Evolutionary conservation across 768 basidiomycete species (phyloP).

Genomic region (Dioszegia hungarica): DNA sequence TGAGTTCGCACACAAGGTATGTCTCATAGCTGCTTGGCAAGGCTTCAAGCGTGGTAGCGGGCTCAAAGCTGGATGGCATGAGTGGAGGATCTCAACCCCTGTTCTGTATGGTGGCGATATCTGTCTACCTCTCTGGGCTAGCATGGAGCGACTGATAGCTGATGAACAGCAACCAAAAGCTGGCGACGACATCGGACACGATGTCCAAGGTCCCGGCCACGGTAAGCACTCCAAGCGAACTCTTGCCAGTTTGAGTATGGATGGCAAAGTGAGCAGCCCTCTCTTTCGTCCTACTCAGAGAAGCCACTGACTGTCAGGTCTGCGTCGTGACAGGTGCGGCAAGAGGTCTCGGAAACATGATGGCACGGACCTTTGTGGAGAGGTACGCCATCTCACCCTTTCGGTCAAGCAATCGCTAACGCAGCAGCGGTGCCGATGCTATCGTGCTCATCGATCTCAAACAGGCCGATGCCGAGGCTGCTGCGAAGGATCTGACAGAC

Average conservation of each 20-base stretch:
- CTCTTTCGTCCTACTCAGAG: background rate
- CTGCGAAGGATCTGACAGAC: conserved; percentile 64
- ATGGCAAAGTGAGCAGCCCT: conserved; percentile 53
- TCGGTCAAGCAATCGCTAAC: background rate
- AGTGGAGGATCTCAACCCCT: too few species aligned
- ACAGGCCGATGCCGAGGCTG: conserved; percentile 60
- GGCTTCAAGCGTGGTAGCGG: too few species aligned
- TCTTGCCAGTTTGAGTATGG: conserved; percentile 71
- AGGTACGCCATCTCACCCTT: conserved; percentile 56
- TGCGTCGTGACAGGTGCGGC: conserved; percentile 92
- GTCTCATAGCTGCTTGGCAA: too few species aligned
- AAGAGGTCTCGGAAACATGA: conserved; percentile 81
- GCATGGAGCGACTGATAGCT: background rate
- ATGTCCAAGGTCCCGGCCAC: conserved; percentile 42
- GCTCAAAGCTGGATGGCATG: too few species aligned
- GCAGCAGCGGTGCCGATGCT: conserved; percentile 66
- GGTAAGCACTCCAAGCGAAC: conserved; percentile 52
- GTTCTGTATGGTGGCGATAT: background rate
- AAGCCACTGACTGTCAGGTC: conserved; percentile 38
- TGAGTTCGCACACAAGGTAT: background rate
- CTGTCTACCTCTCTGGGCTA: background rate
- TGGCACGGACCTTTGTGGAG: conserved; percentile 82
- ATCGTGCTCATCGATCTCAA: conserved; percentile 79
- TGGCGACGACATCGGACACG: conserved; percentile 39
- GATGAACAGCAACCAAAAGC: background rate